phyloP scores from a whole-genome alignment of 345 rosid genomes.

The Euphorbia tirucalli region DNA sequence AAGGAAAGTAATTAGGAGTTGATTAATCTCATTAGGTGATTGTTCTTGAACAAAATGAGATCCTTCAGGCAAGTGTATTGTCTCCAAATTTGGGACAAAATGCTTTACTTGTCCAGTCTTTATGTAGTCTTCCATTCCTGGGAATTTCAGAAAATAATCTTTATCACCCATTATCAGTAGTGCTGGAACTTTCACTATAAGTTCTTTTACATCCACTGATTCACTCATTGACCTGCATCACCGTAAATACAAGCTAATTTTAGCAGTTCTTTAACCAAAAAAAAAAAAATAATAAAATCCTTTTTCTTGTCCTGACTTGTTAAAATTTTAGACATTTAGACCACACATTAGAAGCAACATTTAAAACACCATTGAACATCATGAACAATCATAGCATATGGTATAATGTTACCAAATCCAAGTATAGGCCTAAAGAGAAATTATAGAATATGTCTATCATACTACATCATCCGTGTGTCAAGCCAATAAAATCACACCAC shows the following conservation, averaged over 20 bases:
- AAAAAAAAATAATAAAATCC: no score
- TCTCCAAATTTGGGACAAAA: constrained; percentile 46
- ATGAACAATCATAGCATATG: no score
- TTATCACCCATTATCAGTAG: constrained; percentile 49
- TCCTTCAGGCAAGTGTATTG: constrained; percentile 47
- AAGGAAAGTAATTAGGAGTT: constrained; percentile 44
- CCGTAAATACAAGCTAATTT: not conserved
- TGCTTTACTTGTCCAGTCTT: constrained; percentile 38
- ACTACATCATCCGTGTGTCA: no score
- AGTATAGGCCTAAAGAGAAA: no score
- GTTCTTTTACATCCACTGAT: constrained; percentile 23
- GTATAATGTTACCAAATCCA: no score
- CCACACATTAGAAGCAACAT: no score
- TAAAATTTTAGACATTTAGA: no score
- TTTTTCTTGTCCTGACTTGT: no score
- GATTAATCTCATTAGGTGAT: constrained; percentile 45
- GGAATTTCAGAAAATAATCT: constrained; percentile 50
- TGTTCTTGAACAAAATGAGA: constrained; percentile 59
- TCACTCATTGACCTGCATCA: constrained; percentile 29
- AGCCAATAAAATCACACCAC: no score
- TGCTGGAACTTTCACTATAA: constrained; percentile 37
- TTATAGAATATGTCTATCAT: no score
- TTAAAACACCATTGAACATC: no score
- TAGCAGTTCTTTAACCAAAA: no score
- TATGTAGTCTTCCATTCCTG: constrained; percentile 48